Conservation (phyloP, 139 green algal genomes). For the Picochlorum sp. region DNA sequence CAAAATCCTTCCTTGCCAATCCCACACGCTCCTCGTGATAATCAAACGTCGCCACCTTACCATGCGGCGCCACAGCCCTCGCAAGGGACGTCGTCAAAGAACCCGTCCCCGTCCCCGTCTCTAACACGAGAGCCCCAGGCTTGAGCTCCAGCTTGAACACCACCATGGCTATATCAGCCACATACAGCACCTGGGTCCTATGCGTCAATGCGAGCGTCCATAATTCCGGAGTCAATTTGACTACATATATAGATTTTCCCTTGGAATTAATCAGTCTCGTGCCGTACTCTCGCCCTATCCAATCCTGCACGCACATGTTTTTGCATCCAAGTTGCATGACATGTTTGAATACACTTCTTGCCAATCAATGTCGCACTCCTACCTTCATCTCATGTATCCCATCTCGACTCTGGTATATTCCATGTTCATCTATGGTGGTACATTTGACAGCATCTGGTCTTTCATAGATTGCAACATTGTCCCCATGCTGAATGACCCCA, state of each 20-base stretch:
- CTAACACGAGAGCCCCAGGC: constrained; percentile 67
- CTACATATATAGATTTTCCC: constrained; percentile 62
- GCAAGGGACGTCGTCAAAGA: constrained; percentile 84
- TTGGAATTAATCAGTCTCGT: constrained; percentile 36
- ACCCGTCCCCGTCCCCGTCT: constrained; percentile 88
- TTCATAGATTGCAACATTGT: constrained; percentile 82
- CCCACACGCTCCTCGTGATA: constrained; percentile 63
- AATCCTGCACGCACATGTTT: constrained; percentile 23
- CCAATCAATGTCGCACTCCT: no score
- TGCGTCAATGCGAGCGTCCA: constrained; percentile 81
- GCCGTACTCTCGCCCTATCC: constrained; percentile 73
- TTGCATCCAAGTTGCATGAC: no score
- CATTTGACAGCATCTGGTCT: constrained; percentile 59
- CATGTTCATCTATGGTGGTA: constrained; percentile 32
- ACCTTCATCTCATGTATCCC: constrained; percentile 50
- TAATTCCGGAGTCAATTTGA: constrained; percentile 79
- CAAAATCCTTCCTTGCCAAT: constrained; percentile 29
- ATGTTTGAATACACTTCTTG: no score
- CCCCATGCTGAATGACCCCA: constrained; percentile 44
- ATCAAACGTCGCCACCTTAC: constrained; percentile 91
- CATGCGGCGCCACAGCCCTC: constrained; percentile 71
- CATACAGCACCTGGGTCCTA: constrained; percentile 81
- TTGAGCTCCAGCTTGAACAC: constrained; percentile 67
- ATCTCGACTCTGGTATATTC: constrained; percentile 42
- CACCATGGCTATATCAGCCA: constrained; percentile 76